A percentile compares a stretch with the other conserved stretches of the same genome.
These are phyloP conservation scores for Metschnikowia baotianmanensis DNA, from an alignment of 805 yeast species.

Conservation along the genomic window DNA sequence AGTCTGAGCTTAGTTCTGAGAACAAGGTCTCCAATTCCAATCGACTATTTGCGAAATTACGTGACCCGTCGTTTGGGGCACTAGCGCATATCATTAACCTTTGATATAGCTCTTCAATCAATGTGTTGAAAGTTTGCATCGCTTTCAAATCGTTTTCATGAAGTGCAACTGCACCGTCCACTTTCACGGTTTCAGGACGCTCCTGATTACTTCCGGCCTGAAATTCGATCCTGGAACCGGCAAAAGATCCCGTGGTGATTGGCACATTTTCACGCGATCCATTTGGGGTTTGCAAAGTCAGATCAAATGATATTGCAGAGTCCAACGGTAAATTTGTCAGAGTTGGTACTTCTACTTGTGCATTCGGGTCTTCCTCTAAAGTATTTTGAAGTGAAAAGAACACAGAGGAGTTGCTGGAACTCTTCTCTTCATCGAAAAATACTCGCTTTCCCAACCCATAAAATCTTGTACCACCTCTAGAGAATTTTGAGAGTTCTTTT, in stretches of 20 bases:
- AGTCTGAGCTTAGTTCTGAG: neutral
- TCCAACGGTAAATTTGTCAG: neutral
- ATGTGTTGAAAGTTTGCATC: neutral
- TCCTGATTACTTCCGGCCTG: too few relatives aligned
- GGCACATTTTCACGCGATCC: too few relatives aligned
- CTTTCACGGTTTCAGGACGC: neutral
- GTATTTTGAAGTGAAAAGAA: too few relatives aligned
- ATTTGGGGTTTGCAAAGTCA: too few relatives aligned
- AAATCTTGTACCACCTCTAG: neutral
- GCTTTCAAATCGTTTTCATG: constrained; percentile 2
- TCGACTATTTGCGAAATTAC: neutral
- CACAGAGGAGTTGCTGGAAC: too few relatives aligned
- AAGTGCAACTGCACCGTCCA: neutral
- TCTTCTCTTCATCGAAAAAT: too few relatives aligned
- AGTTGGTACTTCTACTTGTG: neutral
- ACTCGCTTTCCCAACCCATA: neutral
- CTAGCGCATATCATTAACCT: neutral
- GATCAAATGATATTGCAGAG: too few relatives aligned
- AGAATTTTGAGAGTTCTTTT: neutral
- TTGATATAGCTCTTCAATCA: neutral
- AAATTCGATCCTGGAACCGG: too few relatives aligned
- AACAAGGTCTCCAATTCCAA: neutral
- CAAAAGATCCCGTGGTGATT: too few relatives aligned
- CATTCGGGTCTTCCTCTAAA: neutral
- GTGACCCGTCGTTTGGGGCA: neutral